Evolutionary conservation across 2,329 filamentous ascomycete genomes (phyloP), one percentile per base, ranked within the genome.

Genomic region (Parascedosporium putredinis): DNA sequence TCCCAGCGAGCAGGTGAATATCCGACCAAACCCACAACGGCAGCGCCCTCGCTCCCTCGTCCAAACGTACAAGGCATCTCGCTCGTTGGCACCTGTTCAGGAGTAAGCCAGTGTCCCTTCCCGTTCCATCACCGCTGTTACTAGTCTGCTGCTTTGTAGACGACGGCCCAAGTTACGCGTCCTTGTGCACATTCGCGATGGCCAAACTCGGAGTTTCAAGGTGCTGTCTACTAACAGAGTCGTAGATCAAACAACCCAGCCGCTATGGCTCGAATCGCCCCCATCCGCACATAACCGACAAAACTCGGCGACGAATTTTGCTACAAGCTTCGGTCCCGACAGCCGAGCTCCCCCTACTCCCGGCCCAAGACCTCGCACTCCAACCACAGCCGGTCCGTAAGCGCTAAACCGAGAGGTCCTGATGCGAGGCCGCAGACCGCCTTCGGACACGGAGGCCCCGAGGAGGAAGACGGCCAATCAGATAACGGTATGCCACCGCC

Each of bases 261-360:
- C 42, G 40, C 10, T 48, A 36, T 38, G 53, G 52, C 49, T 51
- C 16, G 42, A 51, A 42, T 40, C 52, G 31, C 50, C 50, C 8
- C 33, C 22, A 45, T 27, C 24, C 42, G 44, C 24, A 29, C 52
- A 34, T 49, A 47, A 47, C 43, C 47, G 18, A 50, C 54, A 16
- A 47, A 42, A 33, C 14, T 47, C 49, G 16, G 51, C 47, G 16
- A 72, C 67, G 54, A 71, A 68, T 53, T 80, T 81, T 54, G 71
- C 76, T 12, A 76, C 72, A 53, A 83, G 77, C 57, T 62, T 80
- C 24, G 79, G 81, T 1, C 70, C 74, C 10, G 72, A 70, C 12
- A 74, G 79, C 55, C 69, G 75, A 12, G 64, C 67, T 5, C 55
- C 65, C n/a, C n/a, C 4, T 58, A 66, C 52, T 65, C 70, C 62